phyloP scores from a whole-genome alignment of 495 filamentous ascomycete species.

The Penicillium argentinense region DNA sequence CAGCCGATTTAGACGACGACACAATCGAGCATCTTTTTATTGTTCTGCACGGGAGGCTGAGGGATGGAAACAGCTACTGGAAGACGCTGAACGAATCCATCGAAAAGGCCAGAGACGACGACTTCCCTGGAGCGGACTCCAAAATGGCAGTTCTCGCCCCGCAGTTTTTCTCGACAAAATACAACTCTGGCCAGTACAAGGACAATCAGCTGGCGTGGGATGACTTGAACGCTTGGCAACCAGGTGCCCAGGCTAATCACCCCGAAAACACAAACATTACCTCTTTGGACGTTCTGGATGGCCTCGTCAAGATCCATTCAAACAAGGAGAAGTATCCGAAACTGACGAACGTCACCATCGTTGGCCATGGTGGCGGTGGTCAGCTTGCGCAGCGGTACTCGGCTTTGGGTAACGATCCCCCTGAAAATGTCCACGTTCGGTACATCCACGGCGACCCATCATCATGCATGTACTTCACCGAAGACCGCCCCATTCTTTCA shows the following conservation, averaged over 20 bases:
- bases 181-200: conserved; percentile 15
- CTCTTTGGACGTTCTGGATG: conserved; percentile 16
- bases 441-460: conserved; percentile 21
- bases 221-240: conserved; percentile 19
- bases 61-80: conserved; percentile 18
- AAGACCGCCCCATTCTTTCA: conserved; percentile 11
- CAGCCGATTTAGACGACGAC: conserved; percentile 6
- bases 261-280: conserved; percentile 13
- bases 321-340: conserved; percentile 13
- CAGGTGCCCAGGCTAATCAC: conserved; percentile 16
- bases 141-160: conserved; percentile 19
- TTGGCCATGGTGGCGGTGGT: conserved; percentile 19
- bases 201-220: conserved; percentile 16
- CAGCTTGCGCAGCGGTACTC: conserved; percentile 19
- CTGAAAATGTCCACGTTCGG: conserved; percentile 18
- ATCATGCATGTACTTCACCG: conserved; percentile 18
- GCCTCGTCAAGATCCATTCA: conserved; percentile 18
- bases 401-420: conserved; percentile 10
- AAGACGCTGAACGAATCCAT: conserved; percentile 10
- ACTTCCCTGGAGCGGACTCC: conserved; percentile 12
- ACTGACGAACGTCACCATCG: conserved; percentile 14
- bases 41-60: conserved; percentile 15
- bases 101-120: conserved; percentile 8
- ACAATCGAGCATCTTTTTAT: conserved; percentile 17
- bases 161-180: conserved; percentile 20